phyloP scores from a whole-genome alignment of 2,329 filamentous ascomycete species.

The Gnomoniopsis sp. region DNA sequence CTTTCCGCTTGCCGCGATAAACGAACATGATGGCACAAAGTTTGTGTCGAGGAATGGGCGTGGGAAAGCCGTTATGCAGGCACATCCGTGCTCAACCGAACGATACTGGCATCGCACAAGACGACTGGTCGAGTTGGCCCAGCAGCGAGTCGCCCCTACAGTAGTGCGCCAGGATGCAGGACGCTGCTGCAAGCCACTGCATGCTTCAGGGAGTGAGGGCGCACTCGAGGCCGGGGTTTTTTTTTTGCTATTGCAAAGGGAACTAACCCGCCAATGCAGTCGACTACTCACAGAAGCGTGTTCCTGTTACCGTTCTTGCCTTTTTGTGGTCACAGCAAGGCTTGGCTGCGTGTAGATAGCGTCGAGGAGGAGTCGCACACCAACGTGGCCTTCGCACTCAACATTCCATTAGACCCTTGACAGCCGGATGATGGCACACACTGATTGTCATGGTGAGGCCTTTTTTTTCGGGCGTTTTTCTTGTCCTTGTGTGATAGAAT shows the following conservation, averaged over 20 bases:
- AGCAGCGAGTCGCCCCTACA: neutral
- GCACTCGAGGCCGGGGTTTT: conserved; percentile 13
- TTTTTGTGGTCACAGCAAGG: neutral
- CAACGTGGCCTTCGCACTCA: neutral
- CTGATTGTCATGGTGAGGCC: neutral
- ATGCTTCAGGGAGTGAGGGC: conserved; percentile 24
- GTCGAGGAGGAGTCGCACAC: neutral
- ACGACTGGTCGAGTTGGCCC: conserved; percentile 7
- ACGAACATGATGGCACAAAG: neutral
- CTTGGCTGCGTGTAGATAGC: neutral
- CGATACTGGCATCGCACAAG: neutral
- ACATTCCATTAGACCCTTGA: neutral
- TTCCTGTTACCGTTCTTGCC: neutral
- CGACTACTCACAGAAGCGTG: conserved; percentile 15
- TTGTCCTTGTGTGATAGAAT: neutral
- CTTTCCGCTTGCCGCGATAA: neutral
- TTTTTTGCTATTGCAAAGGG: conserved; percentile 4
- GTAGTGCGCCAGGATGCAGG: conserved; percentile 18
- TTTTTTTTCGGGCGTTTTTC: no score
- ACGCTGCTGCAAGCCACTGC: conserved; percentile 21
- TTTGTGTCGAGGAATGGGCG: no score
- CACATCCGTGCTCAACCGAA: conserved; percentile 12
- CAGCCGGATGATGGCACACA: neutral
- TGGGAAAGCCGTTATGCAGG: conserved; percentile 9
- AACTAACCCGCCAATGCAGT: conserved; percentile 13